Evolutionary conservation across 2,329 filamentous ascomycete species (phyloP).

Genomic region (Neonectria neomacrospora): DNA sequence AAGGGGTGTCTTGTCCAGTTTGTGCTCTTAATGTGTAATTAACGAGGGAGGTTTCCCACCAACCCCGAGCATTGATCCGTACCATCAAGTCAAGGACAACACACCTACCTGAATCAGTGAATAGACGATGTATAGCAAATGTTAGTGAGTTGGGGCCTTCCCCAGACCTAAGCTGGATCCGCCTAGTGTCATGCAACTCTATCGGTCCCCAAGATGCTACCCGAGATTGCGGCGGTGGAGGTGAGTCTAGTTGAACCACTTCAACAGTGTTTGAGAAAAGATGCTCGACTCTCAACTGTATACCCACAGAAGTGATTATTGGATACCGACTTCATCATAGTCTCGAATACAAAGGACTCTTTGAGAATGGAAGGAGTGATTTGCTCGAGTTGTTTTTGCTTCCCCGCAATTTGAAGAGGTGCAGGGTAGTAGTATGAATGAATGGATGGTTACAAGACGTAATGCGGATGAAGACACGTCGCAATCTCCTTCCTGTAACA

Average conservation of each 20-base stretch:
- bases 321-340: too few relatives aligned
- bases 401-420: neutral
- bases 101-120: neutral
- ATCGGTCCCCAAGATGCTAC: neutral
- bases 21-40: too few relatives aligned
- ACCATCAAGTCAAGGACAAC: too few relatives aligned
- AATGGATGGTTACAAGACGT: neutral
- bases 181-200: neutral
- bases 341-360: neutral
- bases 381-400: neutral
- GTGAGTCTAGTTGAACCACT: neutral
- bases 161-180: neutral
- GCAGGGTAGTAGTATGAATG: neutral
- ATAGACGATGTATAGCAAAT: neutral
- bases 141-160: neutral
- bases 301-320: too few relatives aligned
- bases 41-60: too few relatives aligned
- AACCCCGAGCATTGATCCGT: too few relatives aligned
- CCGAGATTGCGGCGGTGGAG: neutral
- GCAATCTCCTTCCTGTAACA: neutral
- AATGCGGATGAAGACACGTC: neutral
- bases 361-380: neutral
- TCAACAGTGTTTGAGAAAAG: neutral
- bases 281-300: neutral
- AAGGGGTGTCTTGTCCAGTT: too few relatives aligned